Evolutionary conservation across 2,329 filamentous ascomycete genomes (phyloP), one percentile per base, ranked within the genome.

Genomic region (Neopestalotiopsis sp.): DNA sequence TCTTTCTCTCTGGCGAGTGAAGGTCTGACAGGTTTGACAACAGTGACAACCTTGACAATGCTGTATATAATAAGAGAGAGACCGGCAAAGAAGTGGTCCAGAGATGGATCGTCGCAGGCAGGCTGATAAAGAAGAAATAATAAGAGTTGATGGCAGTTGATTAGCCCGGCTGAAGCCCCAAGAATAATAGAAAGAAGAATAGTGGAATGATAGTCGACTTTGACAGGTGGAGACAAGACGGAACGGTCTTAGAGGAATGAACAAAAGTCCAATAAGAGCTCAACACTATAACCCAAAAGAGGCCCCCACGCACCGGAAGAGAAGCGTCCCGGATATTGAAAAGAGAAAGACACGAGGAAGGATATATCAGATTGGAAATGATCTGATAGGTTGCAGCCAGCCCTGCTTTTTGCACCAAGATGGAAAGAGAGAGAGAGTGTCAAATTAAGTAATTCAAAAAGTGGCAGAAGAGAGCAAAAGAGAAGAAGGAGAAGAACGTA

Each of bases 71-170:
- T 30, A 38, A 61, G 20, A 32, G 20, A 40, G 12, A 14, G 17
- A 14, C 17, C 61, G 32, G 32, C 32, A 63, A 42, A 7, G 20
- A 30, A n/a, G 67, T 20, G 7, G 68, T 62, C 65, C 75, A 72
- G 70, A 76, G 70, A 58, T 71, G n/a, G 57, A 59, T 59, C 30
- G 30, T 70, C 24, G 20, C 49, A 58, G 65, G 58, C 63, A 62
- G 34, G 32, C 62, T 40, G 53, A 61, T 57, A 20, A 45, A 38
- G 24, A 30, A 24, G 53, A 40, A 30, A n/a, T 13, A 56, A 32
- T 1, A 53, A 65, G 24, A 28, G 30, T 57, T 5, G 34, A 64
- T 34, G 49, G 68, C 63, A 30, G 64, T 70, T 61, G 66, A 70
- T 58, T 67, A 59, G 20, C 57, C 24, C 57, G 57, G 20, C 30